These are phyloP conservation scores for Rhodotorula glutinis DNA, from an alignment of 1,284 basidiomycete genomes.

Conservation along the genomic window DNA sequence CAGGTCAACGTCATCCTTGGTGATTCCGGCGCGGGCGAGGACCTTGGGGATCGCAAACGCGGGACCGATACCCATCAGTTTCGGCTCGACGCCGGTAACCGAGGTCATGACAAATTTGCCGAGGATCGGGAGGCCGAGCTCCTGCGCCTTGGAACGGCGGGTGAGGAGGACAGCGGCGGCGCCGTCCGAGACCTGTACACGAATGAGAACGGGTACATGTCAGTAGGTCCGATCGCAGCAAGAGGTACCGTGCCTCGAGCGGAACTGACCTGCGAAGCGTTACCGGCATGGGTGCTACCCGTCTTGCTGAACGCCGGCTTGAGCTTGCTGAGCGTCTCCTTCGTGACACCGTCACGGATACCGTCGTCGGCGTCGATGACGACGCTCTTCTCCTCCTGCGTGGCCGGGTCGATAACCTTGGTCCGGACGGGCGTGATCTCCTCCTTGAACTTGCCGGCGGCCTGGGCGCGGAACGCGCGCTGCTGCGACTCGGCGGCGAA, in stretches of 20 bases:
- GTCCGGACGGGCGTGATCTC: constrained; percentile 80
- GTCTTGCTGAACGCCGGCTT: constrained; percentile 88
- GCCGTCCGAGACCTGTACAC: constrained; percentile 74
- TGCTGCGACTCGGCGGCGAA: constrained; percentile 80
- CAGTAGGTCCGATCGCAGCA: constrained; percentile 10
- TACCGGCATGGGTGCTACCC: constrained; percentile 82
- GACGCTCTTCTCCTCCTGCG: constrained; percentile 72
- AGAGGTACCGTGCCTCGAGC: constrained; percentile 31
- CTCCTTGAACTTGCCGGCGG: constrained; percentile 83
- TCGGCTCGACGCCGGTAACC: constrained; percentile 64
- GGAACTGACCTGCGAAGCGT: constrained; percentile 34
- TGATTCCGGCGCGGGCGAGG: constrained; percentile 69
- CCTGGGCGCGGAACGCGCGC: constrained; percentile 79
- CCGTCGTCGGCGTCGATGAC: constrained; percentile 88
- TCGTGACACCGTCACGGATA: constrained; percentile 81
- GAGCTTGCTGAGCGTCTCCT: constrained; percentile 79
- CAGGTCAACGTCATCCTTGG: constrained; percentile 74
- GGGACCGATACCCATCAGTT: constrained; percentile 84
- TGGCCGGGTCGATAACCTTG: constrained; percentile 75
- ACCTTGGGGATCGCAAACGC: constrained; percentile 78
- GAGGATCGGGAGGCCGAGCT: constrained; percentile 82
- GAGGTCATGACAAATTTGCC: constrained; percentile 84
- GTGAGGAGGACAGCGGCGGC: constrained; percentile 91
- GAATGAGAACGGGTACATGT: constrained; percentile 13
- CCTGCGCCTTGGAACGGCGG: constrained; percentile 79